Evolutionary conservation across 257 asterid species (phyloP).

Genomic region (Penstemon davidsonii): DNA sequence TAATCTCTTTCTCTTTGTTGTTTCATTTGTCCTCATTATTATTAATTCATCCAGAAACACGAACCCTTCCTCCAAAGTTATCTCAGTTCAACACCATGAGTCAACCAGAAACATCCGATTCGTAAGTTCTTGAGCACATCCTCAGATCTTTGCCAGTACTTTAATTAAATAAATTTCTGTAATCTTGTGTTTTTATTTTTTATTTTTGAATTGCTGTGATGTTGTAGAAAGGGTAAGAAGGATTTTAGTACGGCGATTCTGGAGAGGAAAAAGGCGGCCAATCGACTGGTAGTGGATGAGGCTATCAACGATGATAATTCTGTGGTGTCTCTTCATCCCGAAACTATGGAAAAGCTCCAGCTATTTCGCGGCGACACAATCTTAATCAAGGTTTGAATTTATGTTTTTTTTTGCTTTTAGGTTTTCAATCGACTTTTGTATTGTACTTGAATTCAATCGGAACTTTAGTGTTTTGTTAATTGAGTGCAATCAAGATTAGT

Average conservation of each 20-base stretch:
- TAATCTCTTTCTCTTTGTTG: too few species aligned
- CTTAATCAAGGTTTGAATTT: slow-evolving; percentile 63
- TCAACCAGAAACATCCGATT: slow-evolving; percentile 28
- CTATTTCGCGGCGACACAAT: slow-evolving; percentile 86
- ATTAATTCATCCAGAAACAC: slow-evolving; percentile 15
- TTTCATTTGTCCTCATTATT: too few species aligned
- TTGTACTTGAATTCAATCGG: too few species aligned
- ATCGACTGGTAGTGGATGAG: slow-evolving; percentile 79
- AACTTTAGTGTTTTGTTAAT: not conserved
- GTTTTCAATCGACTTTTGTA: not conserved
- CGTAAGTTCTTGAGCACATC: slow-evolving; percentile 36
- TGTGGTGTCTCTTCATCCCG: slow-evolving; percentile 79
- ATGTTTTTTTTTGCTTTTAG: slow-evolving; percentile 9
- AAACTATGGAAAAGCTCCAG: slow-evolving; percentile 87
- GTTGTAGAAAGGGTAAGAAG: slow-evolving; percentile 78
- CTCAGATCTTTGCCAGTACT: slow-evolving; percentile 30
- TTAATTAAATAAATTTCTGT: not conserved
- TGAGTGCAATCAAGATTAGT: not conserved
- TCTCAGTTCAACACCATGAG: slow-evolving; percentile 22
- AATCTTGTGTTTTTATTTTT: not conserved
- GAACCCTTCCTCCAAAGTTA: not conserved
- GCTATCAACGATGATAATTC: slow-evolving; percentile 85
- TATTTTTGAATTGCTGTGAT: not conserved
- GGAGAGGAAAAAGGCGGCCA: slow-evolving; percentile 84
- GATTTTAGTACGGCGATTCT: slow-evolving; percentile 85